Base-by-base conservation (phyloP, 2,329 filamentous ascomycete genomes). In the Dryadomyces sulphureus region DNA sequence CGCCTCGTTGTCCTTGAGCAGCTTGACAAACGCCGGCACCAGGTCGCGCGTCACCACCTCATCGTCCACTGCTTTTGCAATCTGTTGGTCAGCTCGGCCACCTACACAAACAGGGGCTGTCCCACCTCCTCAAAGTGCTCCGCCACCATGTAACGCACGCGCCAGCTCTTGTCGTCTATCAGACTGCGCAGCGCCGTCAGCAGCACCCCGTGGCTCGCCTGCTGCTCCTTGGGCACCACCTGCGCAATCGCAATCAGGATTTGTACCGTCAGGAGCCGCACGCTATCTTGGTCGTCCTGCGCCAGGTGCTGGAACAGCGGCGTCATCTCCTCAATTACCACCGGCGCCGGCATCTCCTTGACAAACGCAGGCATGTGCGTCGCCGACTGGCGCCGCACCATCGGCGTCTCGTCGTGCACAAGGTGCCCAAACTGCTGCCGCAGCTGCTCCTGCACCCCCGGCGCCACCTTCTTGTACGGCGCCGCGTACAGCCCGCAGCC, bases 101-200 rank as follows among this genome's bases (percentile, higher is more conserved):
- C 8, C 7, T 9, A n/a, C 8, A 40, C 16, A 14, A 1, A 25
- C 16, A 32, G 16, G 7, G 3, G 21, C 2, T 3, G 17, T 7
- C 60, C 43, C 60, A 87, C 87, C 83, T 96, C 95, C 66, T 98
- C 92, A 60, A 95, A 98, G 61, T 88, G 79, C 65, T 98, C 92
- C 42, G 92, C 92, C 56, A 98, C 92, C 92, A 98, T 98, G 66
- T 96, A 98, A 62, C 92, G 79, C 50, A 98, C 92, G 59, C 92
- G 81, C 92, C 92, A 98, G 69, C 92, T 96, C 77, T 96, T 98
- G 64, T 98, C 92, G 59, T 95, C 92, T 66, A 98, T 96, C 59
- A 98, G 67, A 66, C 79, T 94, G 57, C 92, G 82, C 59, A 98
- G 69, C 40, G 90, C 88, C 43, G 86, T 90, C 58, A 98, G 72